Evolutionary conservation across 2,329 filamentous ascomycete genomes (phyloP), one percentile per base, ranked within the genome.

Genomic region (Ophiocordyceps camponoti-rufipedis): DNA sequence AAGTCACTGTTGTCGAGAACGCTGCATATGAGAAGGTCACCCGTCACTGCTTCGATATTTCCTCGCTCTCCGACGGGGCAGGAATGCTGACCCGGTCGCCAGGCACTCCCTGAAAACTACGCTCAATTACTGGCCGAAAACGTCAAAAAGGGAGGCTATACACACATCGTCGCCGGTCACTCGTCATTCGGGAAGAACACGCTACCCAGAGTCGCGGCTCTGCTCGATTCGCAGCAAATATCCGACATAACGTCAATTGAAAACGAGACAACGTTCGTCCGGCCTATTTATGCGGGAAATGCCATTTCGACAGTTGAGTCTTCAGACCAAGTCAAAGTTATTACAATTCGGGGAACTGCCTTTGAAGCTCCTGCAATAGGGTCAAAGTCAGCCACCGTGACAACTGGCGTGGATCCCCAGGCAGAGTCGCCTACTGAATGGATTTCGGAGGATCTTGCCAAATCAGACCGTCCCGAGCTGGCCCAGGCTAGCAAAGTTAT

Each of bases 231-330:
- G 33, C 88, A 95, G 66, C 88, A 94, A 60, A 79, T 98, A 49
- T 94, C 88, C 41, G 91, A 98, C 61, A 84, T 96, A 53, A 95
- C 80, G 16, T 72, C 66, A 1, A 82, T 98, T 58, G 79, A 95
- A 64, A 77, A 77, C 63, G 88, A 94, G 62, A 88, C 89, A 62
- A 95, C 86, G 12, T 98, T 98, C 57, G 82, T 95, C 46, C 83
- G 91, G 47, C 89, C 91, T 28, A 95, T 98, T 58, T 98, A 98
- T 62, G 91, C 91, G 47, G 91, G 91, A 46, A 98, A 98, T 60
- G 91, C 89, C 43, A 94, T 98, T 58, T 78, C 93, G 33, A 98
- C 91, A 10, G 88, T 98, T 48, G 85, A 96, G 64, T 94, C 87
- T 3, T 76, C 75, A 50, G 91, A 98, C 58, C 60, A 72, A 14